phyloP scores from a whole-genome alignment of 164 flowering plant species.

The Kingdonia uniflora region DNA sequence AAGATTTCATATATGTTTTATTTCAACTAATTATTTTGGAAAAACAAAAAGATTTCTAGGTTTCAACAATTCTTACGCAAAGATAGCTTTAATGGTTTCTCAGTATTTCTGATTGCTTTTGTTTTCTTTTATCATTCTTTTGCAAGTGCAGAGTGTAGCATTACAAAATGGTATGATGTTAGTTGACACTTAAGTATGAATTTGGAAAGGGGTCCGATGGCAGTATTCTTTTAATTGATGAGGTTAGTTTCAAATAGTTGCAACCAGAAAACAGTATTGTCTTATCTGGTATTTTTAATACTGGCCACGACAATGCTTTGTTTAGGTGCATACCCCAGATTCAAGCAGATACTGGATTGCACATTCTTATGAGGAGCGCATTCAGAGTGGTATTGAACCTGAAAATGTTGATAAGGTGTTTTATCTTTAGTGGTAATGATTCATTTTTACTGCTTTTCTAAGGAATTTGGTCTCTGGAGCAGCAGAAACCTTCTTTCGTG shows the following conservation, averaged over 20 bases:
- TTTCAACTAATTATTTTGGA: too few relatives aligned
- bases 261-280: too few relatives aligned
- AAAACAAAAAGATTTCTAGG: too few relatives aligned
- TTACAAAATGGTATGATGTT: conserved; percentile 74
- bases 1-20: too few relatives aligned
- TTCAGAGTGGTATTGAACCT: conserved; percentile 71
- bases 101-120: too few relatives aligned
- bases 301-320: background rate
- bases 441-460: too few relatives aligned
- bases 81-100: too few relatives aligned
- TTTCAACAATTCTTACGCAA: too few relatives aligned
- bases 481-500: too few relatives aligned
- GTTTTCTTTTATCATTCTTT: background rate
- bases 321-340: conserved; percentile 93
- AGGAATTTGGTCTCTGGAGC: too few relatives aligned
- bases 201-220: conserved; percentile 92
- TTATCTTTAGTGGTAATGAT: too few relatives aligned
- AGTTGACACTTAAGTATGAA: conserved; percentile 95
- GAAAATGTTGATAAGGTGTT: conserved; percentile 89
- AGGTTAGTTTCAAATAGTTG: conserved; percentile 34
- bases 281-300: background rate
- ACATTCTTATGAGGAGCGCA: conserved; percentile 60
- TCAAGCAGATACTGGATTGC: conserved; percentile 99
- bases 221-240: conserved; percentile 67
- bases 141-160: conserved; percentile 54